phyloP scores from a whole-genome alignment of 2,329 filamentous ascomycete genomes.

The Aspergillus sp. region DNA sequence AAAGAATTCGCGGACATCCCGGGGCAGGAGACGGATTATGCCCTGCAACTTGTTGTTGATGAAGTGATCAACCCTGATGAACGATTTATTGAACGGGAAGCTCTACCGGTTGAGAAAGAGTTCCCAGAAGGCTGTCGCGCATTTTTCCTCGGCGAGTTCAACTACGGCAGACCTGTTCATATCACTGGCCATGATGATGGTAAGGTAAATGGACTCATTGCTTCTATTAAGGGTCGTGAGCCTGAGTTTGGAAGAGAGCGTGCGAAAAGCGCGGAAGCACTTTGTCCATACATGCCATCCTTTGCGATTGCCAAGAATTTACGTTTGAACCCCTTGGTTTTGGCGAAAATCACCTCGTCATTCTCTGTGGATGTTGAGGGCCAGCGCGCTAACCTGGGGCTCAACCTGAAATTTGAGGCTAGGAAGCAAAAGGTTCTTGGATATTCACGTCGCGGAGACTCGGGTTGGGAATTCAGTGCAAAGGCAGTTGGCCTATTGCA shows the following conservation, averaged over 20 bases:
- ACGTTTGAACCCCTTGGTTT: slow-evolving; percentile 76
- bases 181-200: slow-evolving; percentile 71
- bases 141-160: slow-evolving; percentile 93
- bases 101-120: slow-evolving; percentile 87
- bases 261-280: slow-evolving; percentile 67
- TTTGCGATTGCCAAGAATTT: slow-evolving; percentile 84
- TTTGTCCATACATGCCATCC: slow-evolving; percentile 78
- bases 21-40: slow-evolving; percentile 84
- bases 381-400: slow-evolving; percentile 80
- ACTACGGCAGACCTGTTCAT: slow-evolving; percentile 87
- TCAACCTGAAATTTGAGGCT: slow-evolving; percentile 96
- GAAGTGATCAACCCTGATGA: slow-evolving; percentile 86
- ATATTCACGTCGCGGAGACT: slow-evolving; percentile 81
- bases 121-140: slow-evolving; percentile 79
- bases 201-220: slow-evolving; percentile 78
- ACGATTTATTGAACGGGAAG: slow-evolving; percentile 85
- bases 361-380: slow-evolving; percentile 83
- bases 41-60: slow-evolving; percentile 88
- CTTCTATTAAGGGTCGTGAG: slow-evolving; percentile 69
- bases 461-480: slow-evolving; percentile 93
- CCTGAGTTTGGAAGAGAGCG: slow-evolving; percentile 77
- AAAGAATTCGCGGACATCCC: slow-evolving; percentile 90
- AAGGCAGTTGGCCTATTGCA: slow-evolving; percentile 78
- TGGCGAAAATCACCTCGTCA: slow-evolving; percentile 95
- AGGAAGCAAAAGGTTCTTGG: slow-evolving; percentile 95